These are phyloP conservation scores for Tulasnella sp. DNA, from an alignment of 768 basidiomycete genomes.

Conservation along the genomic window DNA sequence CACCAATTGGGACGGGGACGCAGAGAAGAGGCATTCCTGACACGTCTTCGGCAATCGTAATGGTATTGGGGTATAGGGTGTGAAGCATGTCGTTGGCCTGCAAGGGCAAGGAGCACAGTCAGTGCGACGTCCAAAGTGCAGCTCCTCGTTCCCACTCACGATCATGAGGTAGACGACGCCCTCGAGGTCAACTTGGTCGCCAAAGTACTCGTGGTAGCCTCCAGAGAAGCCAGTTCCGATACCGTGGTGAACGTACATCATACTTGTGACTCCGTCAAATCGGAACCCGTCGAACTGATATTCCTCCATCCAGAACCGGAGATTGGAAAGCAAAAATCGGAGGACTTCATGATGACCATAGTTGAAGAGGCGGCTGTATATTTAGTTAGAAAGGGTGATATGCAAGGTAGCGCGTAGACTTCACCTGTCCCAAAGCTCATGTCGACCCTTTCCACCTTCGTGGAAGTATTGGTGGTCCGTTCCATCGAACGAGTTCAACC, in stretches of 20 bases:
- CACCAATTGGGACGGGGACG: conserved; percentile 74
- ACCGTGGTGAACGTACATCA: conserved; percentile 99
- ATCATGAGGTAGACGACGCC: conserved; percentile 97
- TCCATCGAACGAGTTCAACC: conserved; percentile 95
- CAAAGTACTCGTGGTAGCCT: conserved; percentile 98
- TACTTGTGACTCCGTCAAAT: conserved; percentile 98
- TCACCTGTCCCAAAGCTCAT: conserved; percentile 92
- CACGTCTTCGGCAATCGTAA: conserved; percentile 98
- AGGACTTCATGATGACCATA: conserved; percentile 94
- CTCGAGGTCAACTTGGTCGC: conserved; percentile 78
- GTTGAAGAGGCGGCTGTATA: conserved; percentile 81
- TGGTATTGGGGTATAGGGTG: conserved; percentile 70
- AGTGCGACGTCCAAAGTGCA: background rate
- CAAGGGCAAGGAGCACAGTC: background rate
- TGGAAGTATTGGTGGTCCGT: conserved; percentile 98
- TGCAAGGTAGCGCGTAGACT: background rate
- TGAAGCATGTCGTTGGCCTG: conserved; percentile 95
- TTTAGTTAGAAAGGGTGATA: background rate
- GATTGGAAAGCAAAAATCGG: conserved; percentile 91
- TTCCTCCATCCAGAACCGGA: conserved; percentile 94
- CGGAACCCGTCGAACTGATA: conserved; percentile 97
- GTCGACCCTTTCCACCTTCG: conserved; percentile 83
- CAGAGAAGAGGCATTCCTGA: conserved; percentile 98
- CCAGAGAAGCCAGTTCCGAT: conserved; percentile 98
- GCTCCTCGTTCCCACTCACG: conserved; percentile 52